Evolutionary conservation across 345 rosid species (phyloP), one percentile per base, ranked within the genome.

Genomic region (Gossypium thurberi): DNA sequence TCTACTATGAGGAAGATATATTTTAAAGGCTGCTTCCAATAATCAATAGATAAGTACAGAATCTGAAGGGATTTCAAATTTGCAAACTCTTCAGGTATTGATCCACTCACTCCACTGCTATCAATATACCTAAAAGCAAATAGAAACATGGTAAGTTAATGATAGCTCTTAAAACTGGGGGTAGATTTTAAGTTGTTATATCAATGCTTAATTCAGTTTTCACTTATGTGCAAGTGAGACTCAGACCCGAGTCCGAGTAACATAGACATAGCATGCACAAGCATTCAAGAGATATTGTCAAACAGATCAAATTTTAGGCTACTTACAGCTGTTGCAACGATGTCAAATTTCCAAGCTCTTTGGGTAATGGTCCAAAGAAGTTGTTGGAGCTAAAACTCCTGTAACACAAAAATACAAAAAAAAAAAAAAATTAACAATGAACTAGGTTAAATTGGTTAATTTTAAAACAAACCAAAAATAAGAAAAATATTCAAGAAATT

Each of bases 331-430:
- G 82, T 71, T 77, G 69, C 58, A 87, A 77, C 43, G 87, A 77
- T 55, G 79, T 78, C 81, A 87, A 77, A 23, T 73, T 81, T 58
- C 91, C 91, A 3, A 85, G 83, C 43, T 81, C 75, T 63, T 47
- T 70, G 18, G 91, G 91, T 50, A 87, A 75, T 14, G 77, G 75
- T 65, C 91, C 87, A 18, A 52, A 8, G 81, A 87, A 82, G 72
- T 84, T 85, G 78, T 85, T 87, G 8, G 89, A 85, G 78, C 91
- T 81, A 75, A 87, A 82, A 70, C 89, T 82, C 71, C 91, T 87
- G 82, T 18, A 28, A 75, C 37, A 73, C 10, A 65, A 14, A 69
- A 68, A 37, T 46, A 43, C 8, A 11, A 4, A 14, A 4, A 28
- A 33, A 33, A 28, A 55, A 8, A 23, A 3, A 57, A 23, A 12